Conservation (phyloP, 805 yeast species). For the Wickerhamiella shivajii region DNA sequence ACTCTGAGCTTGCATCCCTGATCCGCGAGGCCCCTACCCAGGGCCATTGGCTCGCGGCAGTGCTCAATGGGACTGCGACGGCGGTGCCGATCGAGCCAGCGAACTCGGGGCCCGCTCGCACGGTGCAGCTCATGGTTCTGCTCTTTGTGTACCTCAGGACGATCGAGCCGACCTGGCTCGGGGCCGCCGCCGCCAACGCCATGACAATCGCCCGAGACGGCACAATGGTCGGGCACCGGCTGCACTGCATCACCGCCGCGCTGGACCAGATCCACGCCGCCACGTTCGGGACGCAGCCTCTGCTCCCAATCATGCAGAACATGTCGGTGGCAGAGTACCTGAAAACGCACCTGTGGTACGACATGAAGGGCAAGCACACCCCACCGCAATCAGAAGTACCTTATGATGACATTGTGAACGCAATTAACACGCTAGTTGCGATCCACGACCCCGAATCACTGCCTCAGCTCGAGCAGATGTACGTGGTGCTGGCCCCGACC, state of each 20-base stretch:
- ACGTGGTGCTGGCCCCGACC: too few species aligned
- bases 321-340: too few species aligned
- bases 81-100: conserved; percentile 9
- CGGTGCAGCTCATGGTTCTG: conserved; percentile 23
- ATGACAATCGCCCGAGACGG: conserved; percentile 10
- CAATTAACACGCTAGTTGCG: too few species aligned
- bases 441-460: too few species aligned
- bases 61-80: conserved; percentile 17
- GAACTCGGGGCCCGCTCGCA: conserved; percentile 12
- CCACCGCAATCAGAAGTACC: too few species aligned
- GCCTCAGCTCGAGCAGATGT: too few species aligned
- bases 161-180: conserved; percentile 24
- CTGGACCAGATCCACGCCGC: conserved; percentile 9
- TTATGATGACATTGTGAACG: too few species aligned
- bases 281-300: conserved; percentile 4
- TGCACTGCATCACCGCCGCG: conserved; percentile 2
- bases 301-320: conserved; percentile 1
- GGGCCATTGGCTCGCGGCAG: conserved; percentile 13
- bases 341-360: too few species aligned
- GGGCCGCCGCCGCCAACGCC: conserved; percentile 24
- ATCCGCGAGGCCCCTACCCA: conserved; percentile 12
- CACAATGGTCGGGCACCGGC: conserved; percentile 3
- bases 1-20: conserved; percentile 21
- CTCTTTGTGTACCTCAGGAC: conserved; percentile 23
- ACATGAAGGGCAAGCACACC: too few species aligned